Percentiles rank a stretch among this genome's conserved stretches.
Evolutionary conservation across 495 filamentous ascomycete species (phyloP).

Genomic region (Neurospora hispaniola): DNA sequence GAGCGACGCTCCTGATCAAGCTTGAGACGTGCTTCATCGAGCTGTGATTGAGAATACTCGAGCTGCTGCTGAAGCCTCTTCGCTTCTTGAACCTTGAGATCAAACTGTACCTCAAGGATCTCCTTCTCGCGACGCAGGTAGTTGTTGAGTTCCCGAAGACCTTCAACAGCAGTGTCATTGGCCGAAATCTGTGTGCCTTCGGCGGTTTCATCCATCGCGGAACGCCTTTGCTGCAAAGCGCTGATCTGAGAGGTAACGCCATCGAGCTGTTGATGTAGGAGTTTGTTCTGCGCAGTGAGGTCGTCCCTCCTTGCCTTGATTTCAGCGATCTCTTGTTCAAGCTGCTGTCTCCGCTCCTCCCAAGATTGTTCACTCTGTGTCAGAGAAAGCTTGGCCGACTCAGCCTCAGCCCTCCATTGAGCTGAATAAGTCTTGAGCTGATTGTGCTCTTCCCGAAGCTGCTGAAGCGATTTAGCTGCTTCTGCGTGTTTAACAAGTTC

Average conservation of each 20-base stretch:
- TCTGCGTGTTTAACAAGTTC: slow-evolving; percentile 92
- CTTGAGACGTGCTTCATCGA: slow-evolving; percentile 77
- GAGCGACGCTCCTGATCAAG: slow-evolving; percentile 76
- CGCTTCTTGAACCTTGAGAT: slow-evolving; percentile 73
- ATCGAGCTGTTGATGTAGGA: slow-evolving; percentile 82
- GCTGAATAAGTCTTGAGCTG: slow-evolving; percentile 66
- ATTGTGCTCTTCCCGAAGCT: slow-evolving; percentile 67
- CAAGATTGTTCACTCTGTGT: slow-evolving; percentile 75
- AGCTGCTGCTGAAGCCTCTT: slow-evolving; percentile 84
- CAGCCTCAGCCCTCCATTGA: slow-evolving; percentile 60
- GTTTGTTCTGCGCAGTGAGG: slow-evolving; percentile 69
- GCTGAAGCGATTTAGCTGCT: slow-evolving; percentile 72
- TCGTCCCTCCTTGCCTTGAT: slow-evolving; percentile 69
- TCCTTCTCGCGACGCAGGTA: slow-evolving; percentile 95
- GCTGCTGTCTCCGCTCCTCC: slow-evolving; percentile 65
- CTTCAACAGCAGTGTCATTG: slow-evolving; percentile 47
- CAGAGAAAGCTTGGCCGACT: slow-evolving; percentile 70
- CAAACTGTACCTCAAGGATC: slow-evolving; percentile 90
- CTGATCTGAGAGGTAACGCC: slow-evolving; percentile 67
- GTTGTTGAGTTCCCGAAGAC: slow-evolving; percentile 76
- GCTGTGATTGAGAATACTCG: slow-evolving; percentile 71
- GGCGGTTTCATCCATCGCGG: slow-evolving; percentile 37
- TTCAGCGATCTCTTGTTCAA: slow-evolving; percentile 75
- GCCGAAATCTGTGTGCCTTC: slow-evolving; percentile 27
- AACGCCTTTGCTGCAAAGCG: slow-evolving; percentile 61